Conservation (phyloP, 176 grass and related monocot species). For the Musa troglodytarum region DNA sequence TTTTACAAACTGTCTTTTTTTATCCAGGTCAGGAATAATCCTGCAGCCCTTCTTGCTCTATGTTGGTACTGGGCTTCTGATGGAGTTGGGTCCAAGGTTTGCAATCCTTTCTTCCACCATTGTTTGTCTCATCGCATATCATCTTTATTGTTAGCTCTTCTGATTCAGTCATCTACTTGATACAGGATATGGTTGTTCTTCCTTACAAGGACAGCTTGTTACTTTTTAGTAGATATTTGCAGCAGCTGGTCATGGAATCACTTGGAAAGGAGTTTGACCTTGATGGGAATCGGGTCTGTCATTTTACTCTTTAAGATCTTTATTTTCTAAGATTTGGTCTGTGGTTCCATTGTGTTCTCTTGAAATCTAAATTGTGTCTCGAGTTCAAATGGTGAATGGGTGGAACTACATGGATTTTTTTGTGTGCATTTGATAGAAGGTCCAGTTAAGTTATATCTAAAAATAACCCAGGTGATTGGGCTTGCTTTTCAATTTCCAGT, state of each 20-base stretch:
- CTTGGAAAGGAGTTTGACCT: conserved; percentile 98
- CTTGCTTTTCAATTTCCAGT: too few relatives aligned
- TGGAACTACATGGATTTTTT: too few relatives aligned
- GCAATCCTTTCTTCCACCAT: conserved; percentile 13
- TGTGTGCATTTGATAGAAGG: too few relatives aligned
- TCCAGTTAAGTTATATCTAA: too few relatives aligned
- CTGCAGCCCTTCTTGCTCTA: conserved; percentile 89
- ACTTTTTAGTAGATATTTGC: conserved; percentile 98
- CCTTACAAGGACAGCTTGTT: conserved; percentile 97
- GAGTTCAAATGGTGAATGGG: too few relatives aligned
- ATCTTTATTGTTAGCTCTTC: conserved; percentile 16
- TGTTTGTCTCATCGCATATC: conserved; percentile 7
- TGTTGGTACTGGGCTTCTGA: conserved; percentile 95
- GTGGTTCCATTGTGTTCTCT: too few relatives aligned
- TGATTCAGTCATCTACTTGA: conserved; percentile 16
- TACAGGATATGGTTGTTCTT: conserved; percentile 99
- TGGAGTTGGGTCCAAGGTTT: conserved; percentile 88
- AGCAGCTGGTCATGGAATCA: conserved; percentile 99
- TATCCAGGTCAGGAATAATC: conserved; percentile 83
- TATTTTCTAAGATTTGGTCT: background rate
- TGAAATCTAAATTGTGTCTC: too few relatives aligned
- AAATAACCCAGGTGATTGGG: too few relatives aligned
- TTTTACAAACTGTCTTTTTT: background rate
- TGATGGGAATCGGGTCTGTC: conserved; percentile 77
- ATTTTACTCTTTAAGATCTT: background rate